Percentiles rank a stretch among this genome's conserved stretches.
These are phyloP conservation scores for Xerocomus minutiporus DNA, from an alignment of 1,284 basidiomycete species.

Conservation along the genomic window DNA sequence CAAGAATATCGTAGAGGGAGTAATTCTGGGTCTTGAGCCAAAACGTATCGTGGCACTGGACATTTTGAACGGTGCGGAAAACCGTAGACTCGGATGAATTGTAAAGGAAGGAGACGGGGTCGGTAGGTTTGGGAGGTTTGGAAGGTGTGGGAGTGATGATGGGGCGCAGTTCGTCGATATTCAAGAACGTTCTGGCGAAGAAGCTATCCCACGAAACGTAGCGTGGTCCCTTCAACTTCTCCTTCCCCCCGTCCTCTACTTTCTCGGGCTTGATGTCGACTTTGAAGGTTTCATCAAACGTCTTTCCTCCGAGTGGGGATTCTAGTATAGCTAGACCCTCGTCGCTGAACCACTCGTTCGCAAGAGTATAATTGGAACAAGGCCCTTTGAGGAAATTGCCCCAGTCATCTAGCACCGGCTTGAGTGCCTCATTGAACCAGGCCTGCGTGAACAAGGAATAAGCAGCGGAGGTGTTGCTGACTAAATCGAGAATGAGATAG, in stretches of 20 bases:
- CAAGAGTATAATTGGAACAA: neutral
- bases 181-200: neutral
- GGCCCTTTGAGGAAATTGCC: too few species aligned
- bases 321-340: neutral
- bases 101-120: constrained; percentile 21
- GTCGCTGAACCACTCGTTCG: constrained; percentile 11
- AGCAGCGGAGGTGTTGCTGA: constrained; percentile 23
- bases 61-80: constrained; percentile 35
- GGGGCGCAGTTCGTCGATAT: constrained; percentile 32
- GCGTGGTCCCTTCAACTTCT: neutral
- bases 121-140: too few species aligned
- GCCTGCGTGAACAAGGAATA: constrained; percentile 19
- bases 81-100: constrained; percentile 46
- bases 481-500: constrained; percentile 18
- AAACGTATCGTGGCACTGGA: constrained; percentile 37
- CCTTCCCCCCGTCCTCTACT: too few species aligned
- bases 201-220: constrained; percentile 4
- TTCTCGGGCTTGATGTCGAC: too few species aligned
- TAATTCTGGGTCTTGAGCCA: constrained; percentile 48
- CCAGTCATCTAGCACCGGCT: too few species aligned
- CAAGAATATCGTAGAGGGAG: constrained; percentile 37
- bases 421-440: constrained; percentile 17
- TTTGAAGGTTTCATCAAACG: neutral
- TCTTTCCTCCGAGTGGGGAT: neutral
- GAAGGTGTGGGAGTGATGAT: constrained; percentile 10